Evolutionary conservation across 2,329 filamentous ascomycete species (phyloP).

Genomic region (Dryadomyces quercivorus): DNA sequence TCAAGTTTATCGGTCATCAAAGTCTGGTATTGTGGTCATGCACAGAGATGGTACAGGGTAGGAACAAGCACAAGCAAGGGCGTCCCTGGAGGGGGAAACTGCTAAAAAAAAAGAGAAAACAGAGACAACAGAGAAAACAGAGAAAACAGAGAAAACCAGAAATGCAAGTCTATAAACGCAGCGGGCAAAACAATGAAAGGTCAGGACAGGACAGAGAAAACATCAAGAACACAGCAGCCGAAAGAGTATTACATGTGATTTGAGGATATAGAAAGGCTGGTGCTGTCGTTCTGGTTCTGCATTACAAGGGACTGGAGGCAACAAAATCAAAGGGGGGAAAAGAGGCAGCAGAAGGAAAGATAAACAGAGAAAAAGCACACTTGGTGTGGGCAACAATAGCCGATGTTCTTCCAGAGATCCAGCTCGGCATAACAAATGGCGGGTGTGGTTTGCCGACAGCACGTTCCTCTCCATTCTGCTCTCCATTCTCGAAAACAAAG

Average conservation of each 20-base stretch:
- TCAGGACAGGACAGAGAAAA: background rate
- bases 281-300: background rate
- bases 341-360: background rate
- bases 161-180: background rate
- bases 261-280: background rate
- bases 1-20: background rate
- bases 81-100: background rate
- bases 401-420: slow-evolving; percentile 6
- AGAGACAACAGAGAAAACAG: background rate
- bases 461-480: background rate
- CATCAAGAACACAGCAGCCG: background rate
- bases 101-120: background rate
- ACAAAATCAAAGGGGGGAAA: background rate
- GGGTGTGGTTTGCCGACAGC: background rate
- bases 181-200: background rate
- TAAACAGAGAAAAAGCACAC: background rate
- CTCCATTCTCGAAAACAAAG: background rate
- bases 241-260: background rate
- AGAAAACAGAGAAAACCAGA: background rate
- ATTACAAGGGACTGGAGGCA: background rate
- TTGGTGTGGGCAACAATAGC: background rate
- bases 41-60: background rate
- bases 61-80: background rate
- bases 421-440: slow-evolving; percentile 5
- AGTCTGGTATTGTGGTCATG: background rate